A percentile compares a stretch with the other conserved stretches of the same genome.
Evolutionary conservation across 164 flowering plant species (phyloP).

Genomic region (Houttuynia cordata): DNA sequence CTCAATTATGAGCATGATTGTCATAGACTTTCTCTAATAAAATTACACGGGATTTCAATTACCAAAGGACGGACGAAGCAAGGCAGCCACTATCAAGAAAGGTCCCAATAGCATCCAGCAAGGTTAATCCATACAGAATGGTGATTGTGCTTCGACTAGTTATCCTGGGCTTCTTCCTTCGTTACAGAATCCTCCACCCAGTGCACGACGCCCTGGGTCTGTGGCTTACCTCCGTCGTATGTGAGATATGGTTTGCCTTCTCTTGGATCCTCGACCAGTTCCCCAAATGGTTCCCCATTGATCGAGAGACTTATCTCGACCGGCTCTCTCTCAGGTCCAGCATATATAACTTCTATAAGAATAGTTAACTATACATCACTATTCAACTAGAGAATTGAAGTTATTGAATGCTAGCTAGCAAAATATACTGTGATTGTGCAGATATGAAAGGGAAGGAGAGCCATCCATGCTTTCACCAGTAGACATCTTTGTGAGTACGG

Average conservation of each 20-base stretch:
- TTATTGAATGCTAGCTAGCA: background rate
- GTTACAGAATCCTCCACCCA: conserved; percentile 73
- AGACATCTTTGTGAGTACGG: conserved; percentile 90
- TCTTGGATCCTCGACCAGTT: conserved; percentile 99
- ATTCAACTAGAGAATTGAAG: no score
- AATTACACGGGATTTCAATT: background rate
- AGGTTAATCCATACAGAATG: conserved; percentile 89
- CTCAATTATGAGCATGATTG: no score
- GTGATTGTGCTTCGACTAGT: conserved; percentile 70
- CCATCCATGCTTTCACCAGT: conserved; percentile 74
- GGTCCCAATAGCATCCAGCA: conserved; percentile 90
- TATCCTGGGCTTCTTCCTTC: conserved; percentile 65
- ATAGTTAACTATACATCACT: no score
- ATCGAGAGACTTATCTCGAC: conserved; percentile 93
- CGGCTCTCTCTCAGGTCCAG: conserved; percentile 85
- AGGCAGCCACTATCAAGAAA: conserved; percentile 94
- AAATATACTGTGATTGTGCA: conserved; percentile 10
- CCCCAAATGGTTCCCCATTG: conserved; percentile 97
- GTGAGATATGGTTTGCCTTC: conserved; percentile 94
- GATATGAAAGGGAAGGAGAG: conserved; percentile 91
- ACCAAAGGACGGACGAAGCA: conserved; percentile 72
- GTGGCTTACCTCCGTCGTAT: conserved; percentile 83
- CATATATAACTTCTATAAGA: no score
- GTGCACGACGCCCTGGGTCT: conserved; percentile 88
- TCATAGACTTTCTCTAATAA: background rate